Conservation (phyloP, 225 moss, liverwort and hornwort genomes). For the Antitrichia curtipendula region DNA sequence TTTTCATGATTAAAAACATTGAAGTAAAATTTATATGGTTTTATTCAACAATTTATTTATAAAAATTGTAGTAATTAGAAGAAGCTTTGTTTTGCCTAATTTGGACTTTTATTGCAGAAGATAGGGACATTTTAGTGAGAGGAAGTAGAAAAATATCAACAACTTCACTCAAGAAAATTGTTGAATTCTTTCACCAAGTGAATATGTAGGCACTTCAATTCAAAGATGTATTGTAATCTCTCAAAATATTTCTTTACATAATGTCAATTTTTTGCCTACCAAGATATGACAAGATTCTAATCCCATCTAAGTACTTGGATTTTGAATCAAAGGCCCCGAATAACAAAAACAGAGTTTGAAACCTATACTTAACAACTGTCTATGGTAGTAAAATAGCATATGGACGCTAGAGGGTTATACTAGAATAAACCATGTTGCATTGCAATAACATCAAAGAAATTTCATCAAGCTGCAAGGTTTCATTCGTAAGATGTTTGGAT, state of each 20-base stretch:
- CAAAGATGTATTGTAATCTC: background rate
- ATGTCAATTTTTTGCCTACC: accelerated
- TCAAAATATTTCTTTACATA: background rate
- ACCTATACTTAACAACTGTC: background rate
- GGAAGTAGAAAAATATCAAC: background rate
- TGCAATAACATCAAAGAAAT: background rate
- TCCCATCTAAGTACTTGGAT: background rate
- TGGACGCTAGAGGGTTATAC: accelerated
- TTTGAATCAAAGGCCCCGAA: accelerated
- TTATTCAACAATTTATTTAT: no score
- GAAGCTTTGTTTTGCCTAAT: background rate
- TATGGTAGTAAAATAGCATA: background rate
- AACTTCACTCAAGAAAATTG: background rate
- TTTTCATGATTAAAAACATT: no score
- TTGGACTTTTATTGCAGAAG: background rate
- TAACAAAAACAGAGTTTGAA: background rate
- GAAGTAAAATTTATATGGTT: no score
- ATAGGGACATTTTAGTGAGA: background rate
- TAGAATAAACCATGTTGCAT: background rate
- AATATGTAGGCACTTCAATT: accelerated
- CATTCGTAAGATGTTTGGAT: no score
- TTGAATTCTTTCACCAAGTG: background rate
- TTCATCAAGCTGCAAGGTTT: background rate
- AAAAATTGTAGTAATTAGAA: no score
- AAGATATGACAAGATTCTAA: background rate